phyloP scores from a whole-genome alignment of 2,329 filamentous ascomycete species.

The Rosellinia necatrix region DNA sequence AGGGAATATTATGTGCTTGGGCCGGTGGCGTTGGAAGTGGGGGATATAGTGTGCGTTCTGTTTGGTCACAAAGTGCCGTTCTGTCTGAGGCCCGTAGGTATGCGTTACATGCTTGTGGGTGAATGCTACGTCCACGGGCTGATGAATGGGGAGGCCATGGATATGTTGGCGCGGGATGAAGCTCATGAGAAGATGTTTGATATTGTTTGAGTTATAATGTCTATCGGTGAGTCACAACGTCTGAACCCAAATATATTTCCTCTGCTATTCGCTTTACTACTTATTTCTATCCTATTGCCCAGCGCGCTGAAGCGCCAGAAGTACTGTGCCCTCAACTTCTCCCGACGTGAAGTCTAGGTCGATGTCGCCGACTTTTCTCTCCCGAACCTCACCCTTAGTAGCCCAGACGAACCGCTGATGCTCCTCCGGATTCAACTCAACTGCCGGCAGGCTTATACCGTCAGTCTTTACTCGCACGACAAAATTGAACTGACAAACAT shows the following conservation, averaged over 20 bases:
- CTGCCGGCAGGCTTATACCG: neutral
- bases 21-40: neutral
- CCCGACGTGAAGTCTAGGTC: conserved; percentile 1
- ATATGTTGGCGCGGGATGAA: neutral
- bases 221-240: no score
- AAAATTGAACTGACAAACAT: conserved; percentile 1
- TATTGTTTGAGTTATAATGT: neutral
- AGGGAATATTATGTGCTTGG: neutral
- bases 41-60: neutral
- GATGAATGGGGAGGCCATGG: conserved; percentile 1
- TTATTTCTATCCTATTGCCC: neutral
- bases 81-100: neutral
- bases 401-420: conserved; percentile 4
- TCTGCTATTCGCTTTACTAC: neutral
- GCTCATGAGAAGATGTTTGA: neutral
- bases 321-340: neutral
- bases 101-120: neutral
- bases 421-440: neutral
- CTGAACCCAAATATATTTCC: neutral
- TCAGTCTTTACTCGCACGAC: neutral
- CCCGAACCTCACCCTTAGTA: neutral
- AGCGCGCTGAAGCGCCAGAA: neutral
- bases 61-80: neutral
- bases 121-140: conserved; percentile 5
- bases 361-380: neutral